These are phyloP conservation scores for Mallotus japonicus DNA, from an alignment of 441 rosid species.

Conservation along the genomic window DNA sequence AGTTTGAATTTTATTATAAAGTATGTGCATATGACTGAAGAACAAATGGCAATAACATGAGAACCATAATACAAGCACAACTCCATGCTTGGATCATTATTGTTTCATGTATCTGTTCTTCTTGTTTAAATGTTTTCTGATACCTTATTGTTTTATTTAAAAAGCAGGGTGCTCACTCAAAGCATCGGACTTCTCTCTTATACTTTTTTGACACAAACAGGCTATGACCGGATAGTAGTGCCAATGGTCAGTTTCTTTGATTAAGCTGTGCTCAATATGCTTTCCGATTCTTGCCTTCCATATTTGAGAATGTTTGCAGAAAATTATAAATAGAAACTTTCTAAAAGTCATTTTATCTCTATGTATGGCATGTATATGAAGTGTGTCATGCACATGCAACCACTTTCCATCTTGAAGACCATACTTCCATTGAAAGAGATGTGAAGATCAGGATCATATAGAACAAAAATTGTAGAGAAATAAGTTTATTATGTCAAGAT, in stretches of 20 bases:
- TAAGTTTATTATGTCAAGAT: too few species aligned
- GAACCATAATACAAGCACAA: neutral
- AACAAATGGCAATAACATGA: neutral
- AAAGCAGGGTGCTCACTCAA: slow-evolving; percentile 58
- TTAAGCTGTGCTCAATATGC: neutral
- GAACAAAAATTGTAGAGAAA: neutral
- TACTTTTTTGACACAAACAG: slow-evolving; percentile 70
- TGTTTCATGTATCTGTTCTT: neutral
- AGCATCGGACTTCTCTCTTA: slow-evolving; percentile 92
- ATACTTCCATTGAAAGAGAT: neutral
- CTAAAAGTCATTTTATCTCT: neutral
- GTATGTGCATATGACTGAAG: neutral
- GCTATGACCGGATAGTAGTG: slow-evolving; percentile 83
- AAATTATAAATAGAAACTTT: neutral
- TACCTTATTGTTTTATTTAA: slow-evolving; percentile 28
- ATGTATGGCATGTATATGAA: neutral
- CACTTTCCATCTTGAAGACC: neutral
- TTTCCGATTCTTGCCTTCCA: neutral
- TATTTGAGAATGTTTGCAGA: neutral
- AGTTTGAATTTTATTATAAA: too few species aligned
- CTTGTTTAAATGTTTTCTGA: slow-evolving; percentile 16
- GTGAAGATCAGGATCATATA: slow-evolving; percentile 3
- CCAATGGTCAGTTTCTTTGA: slow-evolving; percentile 73
- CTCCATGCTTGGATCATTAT: slow-evolving; percentile 2
- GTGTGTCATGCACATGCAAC: neutral